Conservation (phyloP, 495 filamentous ascomycete genomes). For the Tuber indicum region DNA sequence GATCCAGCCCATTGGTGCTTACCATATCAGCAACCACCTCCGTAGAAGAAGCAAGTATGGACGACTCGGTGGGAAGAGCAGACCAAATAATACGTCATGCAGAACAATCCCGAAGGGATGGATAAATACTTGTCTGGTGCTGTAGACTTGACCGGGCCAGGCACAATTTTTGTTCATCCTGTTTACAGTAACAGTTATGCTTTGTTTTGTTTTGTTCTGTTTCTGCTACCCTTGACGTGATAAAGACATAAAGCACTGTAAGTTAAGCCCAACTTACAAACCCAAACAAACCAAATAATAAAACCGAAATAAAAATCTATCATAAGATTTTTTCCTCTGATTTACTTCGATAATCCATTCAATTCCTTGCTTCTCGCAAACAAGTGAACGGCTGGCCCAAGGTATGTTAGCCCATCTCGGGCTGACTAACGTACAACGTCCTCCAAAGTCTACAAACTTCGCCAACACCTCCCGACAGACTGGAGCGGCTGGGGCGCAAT, state of each 20-base stretch:
- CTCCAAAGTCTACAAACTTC: slow-evolving; percentile 2
- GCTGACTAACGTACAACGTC: not conserved
- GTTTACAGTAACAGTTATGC: not conserved
- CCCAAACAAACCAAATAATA: not conserved
- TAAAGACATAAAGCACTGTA: not conserved
- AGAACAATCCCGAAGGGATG: not conserved
- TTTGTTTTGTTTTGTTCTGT: not conserved
- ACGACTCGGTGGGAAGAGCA: not conserved
- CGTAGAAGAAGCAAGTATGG: not conserved
- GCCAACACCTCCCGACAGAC: not conserved
- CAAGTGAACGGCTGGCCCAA: not conserved
- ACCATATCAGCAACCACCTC: not conserved
- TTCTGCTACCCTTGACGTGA: not conserved
- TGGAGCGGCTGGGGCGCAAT: not conserved
- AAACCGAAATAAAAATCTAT: not conserved
- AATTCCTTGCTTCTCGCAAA: slow-evolving; percentile 4
- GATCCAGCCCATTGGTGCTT: not conserved
- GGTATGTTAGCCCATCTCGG: not conserved
- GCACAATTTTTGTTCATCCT: not conserved
- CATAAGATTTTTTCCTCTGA: not conserved
- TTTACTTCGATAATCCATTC: not conserved
- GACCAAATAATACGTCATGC: not conserved
- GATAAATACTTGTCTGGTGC: not conserved
- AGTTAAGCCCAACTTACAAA: not conserved
- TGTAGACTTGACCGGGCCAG: not conserved